Conservation (phyloP, 2,329 filamentous ascomycete genomes). For the Fusarium falciforme region DNA sequence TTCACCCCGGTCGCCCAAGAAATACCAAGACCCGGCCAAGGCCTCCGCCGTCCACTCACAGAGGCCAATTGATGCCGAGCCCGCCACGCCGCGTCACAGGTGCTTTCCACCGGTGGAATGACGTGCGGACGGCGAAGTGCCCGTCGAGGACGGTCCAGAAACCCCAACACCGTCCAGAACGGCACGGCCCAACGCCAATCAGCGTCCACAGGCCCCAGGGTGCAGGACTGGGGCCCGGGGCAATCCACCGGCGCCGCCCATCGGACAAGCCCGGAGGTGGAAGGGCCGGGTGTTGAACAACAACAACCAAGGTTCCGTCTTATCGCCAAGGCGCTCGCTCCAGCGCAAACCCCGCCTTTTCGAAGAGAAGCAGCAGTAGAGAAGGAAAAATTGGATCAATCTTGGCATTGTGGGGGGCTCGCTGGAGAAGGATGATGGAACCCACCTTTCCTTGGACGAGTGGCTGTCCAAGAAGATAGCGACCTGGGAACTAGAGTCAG, state of each 20-base stretch:
- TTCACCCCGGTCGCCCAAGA: slow-evolving; percentile 32
- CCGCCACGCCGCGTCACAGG: slow-evolving; percentile 44
- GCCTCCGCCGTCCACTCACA: slow-evolving; percentile 22
- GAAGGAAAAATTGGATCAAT: slow-evolving; percentile 40
- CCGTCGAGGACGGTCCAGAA: slow-evolving; percentile 21
- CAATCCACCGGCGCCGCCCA: slow-evolving; percentile 20
- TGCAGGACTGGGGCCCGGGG: slow-evolving; percentile 12
- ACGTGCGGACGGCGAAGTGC: slow-evolving; percentile 33
- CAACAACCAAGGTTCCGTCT: slow-evolving; percentile 37
- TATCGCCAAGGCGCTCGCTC: slow-evolving; percentile 41
- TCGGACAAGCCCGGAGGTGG: slow-evolving; percentile 27
- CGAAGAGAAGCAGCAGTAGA: slow-evolving; percentile 33
- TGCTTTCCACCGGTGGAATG: slow-evolving; percentile 35
- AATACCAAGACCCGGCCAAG: slow-evolving; percentile 36
- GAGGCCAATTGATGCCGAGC: slow-evolving; percentile 37
- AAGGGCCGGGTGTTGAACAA: slow-evolving; percentile 32
- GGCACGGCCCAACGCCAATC: slow-evolving; percentile 25
- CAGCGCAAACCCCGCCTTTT: slow-evolving; percentile 39
- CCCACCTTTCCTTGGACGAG: slow-evolving; percentile 10
- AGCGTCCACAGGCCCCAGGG: slow-evolving; percentile 1
- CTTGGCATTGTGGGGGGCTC: slow-evolving; percentile 41
- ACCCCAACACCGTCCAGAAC: slow-evolving; percentile 28
- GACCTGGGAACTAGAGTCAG: slow-evolving; percentile 19
- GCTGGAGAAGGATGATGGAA: slow-evolving; percentile 24
- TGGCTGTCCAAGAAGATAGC: slow-evolving; percentile 24